Base-by-base conservation (phyloP, 148 eudicot genomes). In the Fagopyrum tataricum region DNA sequence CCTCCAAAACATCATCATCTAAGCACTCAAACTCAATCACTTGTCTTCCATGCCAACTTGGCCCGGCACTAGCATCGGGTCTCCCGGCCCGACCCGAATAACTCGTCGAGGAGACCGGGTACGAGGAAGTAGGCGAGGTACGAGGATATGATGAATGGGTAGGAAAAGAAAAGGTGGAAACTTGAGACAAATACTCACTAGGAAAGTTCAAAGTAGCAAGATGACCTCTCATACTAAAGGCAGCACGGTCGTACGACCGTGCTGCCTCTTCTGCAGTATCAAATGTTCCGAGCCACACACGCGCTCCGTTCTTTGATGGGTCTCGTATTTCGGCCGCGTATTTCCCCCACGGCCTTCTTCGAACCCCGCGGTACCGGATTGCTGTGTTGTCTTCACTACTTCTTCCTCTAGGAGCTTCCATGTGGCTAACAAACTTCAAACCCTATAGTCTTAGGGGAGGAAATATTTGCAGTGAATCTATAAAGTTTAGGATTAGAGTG, bases 11-110 rank as follows among this genome's bases (percentile, higher is more conserved):
- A 43, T 37, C 69, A 43, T 64, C 69, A 43, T 64, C 69, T 14
- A 64, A 64, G 69, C 43, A 64, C 21, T 64, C 69, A 37, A 64
- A 64, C 69, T 64, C 69, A 26, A 64, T 64, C 69, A 64, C 69
- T 20, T 64, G 69, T 43, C 68, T 64, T 43, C 68, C 68, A 5
- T 64, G 68, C 69, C 69, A 31, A 39, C 20, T 39, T 59, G 58
- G 18, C 39, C 64, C 64, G 64, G 64, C 26, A 21, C 4, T 31
- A 10, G 39, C 26, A 0, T 56, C 64, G 31, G 64, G 64, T 31
- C 31, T 21, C 14, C 64, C 64, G 1, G 7, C 2, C 67, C 67
- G 17, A 11, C 69, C 69, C 69, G 44, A 64, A 39, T 6, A 14
- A 6, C 49, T 46, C 49, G 49, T 13, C 49, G 49, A 6, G 3